Conservation (phyloP, 768 basidiomycete species). For the Fibroporia radiculosa region DNA sequence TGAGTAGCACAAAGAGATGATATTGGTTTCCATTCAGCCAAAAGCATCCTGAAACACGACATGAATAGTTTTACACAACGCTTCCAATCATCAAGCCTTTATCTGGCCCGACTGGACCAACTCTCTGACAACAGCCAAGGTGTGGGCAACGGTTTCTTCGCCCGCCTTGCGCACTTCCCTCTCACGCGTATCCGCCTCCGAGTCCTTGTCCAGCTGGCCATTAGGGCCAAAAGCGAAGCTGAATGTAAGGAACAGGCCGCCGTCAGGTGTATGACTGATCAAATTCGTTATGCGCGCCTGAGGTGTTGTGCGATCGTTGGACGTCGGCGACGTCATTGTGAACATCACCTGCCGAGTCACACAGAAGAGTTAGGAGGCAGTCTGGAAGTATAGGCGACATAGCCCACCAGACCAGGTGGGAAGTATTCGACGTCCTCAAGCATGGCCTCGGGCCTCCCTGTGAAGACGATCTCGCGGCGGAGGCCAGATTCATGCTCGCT, state of each 20-base stretch:
- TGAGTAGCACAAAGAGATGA: too few relatives aligned
- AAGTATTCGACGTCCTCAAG: background rate
- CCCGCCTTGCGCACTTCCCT: background rate
- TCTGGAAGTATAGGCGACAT: background rate
- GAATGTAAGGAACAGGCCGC: slow-evolving; percentile 1
- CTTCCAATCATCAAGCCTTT: background rate
- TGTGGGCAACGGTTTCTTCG: background rate
- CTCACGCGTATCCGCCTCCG: slow-evolving; percentile 1
- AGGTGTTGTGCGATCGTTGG: background rate
- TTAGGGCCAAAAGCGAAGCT: background rate
- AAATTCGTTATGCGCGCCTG: background rate
- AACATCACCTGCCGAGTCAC: background rate
- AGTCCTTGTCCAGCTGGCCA: background rate
- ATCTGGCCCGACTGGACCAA: background rate
- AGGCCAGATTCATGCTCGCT: background rate
- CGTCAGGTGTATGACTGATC: background rate
- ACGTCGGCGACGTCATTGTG: background rate
- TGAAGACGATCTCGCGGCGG: slow-evolving; percentile 1
- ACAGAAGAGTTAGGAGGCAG: background rate
- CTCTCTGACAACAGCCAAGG: background rate
- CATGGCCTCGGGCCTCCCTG: background rate
- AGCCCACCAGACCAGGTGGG: background rate
- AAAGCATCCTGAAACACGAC: too few relatives aligned
- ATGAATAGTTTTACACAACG: too few relatives aligned
- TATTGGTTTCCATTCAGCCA: too few relatives aligned